phyloP scores from a whole-genome alignment of 73 alveolate species.

The Paramecium primaurelia region DNA sequence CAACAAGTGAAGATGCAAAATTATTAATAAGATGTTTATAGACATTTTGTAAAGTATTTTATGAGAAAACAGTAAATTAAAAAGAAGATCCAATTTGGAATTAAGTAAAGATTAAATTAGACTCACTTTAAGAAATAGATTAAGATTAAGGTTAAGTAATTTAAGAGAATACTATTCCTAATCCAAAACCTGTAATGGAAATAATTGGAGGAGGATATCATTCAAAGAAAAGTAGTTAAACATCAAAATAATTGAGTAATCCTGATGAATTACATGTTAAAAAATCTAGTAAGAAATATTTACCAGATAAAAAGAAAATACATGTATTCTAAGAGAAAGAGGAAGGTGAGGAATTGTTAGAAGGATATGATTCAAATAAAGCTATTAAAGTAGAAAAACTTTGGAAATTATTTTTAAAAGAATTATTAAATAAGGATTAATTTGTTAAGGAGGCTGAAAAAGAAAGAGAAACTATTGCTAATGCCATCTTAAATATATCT shows the following conservation, averaged over 20 bases:
- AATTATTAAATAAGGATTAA: background rate
- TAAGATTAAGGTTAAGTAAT: background rate
- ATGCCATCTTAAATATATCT: background rate
- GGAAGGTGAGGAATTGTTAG: background rate
- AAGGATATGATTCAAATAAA: background rate
- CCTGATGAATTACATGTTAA: background rate
- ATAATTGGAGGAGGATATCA: background rate
- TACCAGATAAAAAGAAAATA: background rate
- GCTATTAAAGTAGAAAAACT: background rate
- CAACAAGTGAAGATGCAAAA: background rate
- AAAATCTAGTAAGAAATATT: background rate
- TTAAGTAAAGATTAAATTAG: background rate
- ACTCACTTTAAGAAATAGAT: background rate
- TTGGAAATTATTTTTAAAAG: background rate
- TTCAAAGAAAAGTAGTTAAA: background rate
- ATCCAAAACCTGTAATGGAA: background rate
- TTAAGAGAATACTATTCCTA: background rate
- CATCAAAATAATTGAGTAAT: background rate
- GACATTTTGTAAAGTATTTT: background rate
- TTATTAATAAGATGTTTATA: background rate
- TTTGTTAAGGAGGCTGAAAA: background rate
- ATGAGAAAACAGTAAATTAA: background rate
- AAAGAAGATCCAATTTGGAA: background rate
- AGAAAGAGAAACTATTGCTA: conserved; percentile 53
- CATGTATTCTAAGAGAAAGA: background rate